Evolutionary conservation across 768 basidiomycete species (phyloP), one percentile per base, ranked within the genome.

Genomic region (Hericium coralloides): DNA sequence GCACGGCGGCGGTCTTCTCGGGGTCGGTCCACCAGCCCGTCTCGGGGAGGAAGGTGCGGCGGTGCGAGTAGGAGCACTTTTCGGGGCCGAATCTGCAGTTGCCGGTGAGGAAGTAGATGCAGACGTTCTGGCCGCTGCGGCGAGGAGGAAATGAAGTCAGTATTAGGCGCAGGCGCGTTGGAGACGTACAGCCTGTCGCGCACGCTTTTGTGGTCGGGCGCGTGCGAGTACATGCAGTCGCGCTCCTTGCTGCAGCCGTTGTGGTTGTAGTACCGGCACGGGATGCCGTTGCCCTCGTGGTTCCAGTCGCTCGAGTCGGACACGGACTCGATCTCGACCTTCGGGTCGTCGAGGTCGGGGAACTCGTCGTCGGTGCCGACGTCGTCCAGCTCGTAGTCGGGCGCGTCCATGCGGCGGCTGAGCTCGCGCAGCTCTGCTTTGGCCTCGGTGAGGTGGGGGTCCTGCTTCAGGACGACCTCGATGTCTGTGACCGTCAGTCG

Each of bases 241-340:
- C 18, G 52, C 0, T 80, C 78, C 3, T 72, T 68, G 10, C 57
- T 65, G 62, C 82, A 83, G 0, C 78, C 78, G 17, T 73, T 69
- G 57, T 77, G 80, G 55, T 84, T 84, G 64, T 83, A 81, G 63
- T 78, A 79, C 48, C 76, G 72, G 64, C 82, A 84, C 0, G 81
- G 76, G 2, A 74, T 70, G 2, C 75, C 74, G 51, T 80, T 82
- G 4, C 81, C 82, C 1, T 63, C 64, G 57, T 82, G 81, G 39
- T 70, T 68, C 58, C 72, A 81, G 60, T 83, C 82, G 52, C 78
- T 80, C 12, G 79, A 79, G 64, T 82, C 82, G 0, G 78, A 80
- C 9, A 73, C 69, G 1, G 74, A 73, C 8, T 72, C 74, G 49
- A 73, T 65, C 25, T 76, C 75, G 4, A 69, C 57, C 6, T 68